Base-by-base conservation (phyloP, 2,329 filamentous ascomycete genomes). In the Apiospora pterosperma region DNA sequence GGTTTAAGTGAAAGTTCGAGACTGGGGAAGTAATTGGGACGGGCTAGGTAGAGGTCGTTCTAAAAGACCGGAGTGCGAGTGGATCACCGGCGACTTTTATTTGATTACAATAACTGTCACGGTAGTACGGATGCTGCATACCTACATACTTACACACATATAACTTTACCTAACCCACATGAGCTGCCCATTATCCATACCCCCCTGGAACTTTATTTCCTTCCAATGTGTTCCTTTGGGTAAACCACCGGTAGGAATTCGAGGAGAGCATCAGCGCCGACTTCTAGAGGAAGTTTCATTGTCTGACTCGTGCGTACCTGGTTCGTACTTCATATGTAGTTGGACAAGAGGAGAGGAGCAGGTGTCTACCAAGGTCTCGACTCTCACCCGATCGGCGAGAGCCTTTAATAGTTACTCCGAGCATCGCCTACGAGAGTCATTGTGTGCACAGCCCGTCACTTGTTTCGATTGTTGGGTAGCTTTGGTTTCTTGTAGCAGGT, bases 241-340 rank as follows among this genome's bases (percentile, higher is more conserved):
- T 11, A 28, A 28, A 19, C 48, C 44, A 34, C 28, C 60, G 34
- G 60, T 62, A 23, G 34, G 23, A 41, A 3, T 16, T 31, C 23
- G 14, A 4, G 60, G 60, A 36, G 38, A 62, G 14, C 19, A 60
- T 38, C 58, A 36, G 36, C 34, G 34, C 58, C 58, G 58, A 39
- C n/a, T 60, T 7, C 58, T 60, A n/a, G 58, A 21, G 36, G 21
- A 23, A 12, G n/a, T 25, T 28, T 60, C 36, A 60, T 60, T 60
- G 58, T 34, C 58, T 60, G 58, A 60, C 34, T 60, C 58, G 58
- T 25, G 34, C 44, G 48, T 55, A n/a, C 48, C 48, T 34, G 48
- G 48, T 14, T 48, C n/a, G 48, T 34, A 34, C 7, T 12, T 19
- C 34, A 10, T n/a, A 55, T n/a, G n/a, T n/a, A n/a, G n/a, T n/a